Percentiles rank a stretch among this genome's conserved stretches.
phyloP scores from a whole-genome alignment of 1,284 basidiomycete species.

The Melampsora americana region DNA sequence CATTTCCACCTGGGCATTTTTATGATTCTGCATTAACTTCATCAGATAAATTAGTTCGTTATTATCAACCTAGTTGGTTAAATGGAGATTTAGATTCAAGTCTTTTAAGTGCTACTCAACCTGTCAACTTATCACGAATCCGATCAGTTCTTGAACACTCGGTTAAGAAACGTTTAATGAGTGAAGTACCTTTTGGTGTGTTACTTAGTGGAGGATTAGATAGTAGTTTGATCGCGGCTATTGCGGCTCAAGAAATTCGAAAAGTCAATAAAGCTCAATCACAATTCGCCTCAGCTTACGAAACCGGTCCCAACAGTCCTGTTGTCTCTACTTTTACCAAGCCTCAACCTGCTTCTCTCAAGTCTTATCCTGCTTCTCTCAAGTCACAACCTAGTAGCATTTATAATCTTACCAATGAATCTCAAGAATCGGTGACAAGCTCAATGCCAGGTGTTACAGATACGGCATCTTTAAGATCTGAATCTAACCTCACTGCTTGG shows the following conservation, averaged over 20 bases:
- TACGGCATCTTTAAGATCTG: constrained; percentile 47
- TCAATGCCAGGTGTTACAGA: constrained; percentile 55
- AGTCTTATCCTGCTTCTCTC: constrained; percentile 14
- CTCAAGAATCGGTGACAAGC: constrained; percentile 37
- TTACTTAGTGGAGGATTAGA: constrained; percentile 92
- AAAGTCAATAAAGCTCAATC: constrained; percentile 78
- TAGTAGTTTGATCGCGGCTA: constrained; percentile 90
- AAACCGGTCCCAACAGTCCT: constrained; percentile 24
- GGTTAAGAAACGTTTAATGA: constrained; percentile 94
- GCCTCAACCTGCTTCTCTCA: constrained; percentile 7
- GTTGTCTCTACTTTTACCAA: too few species aligned
- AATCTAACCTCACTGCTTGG: constrained; percentile 78
- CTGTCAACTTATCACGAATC: constrained; percentile 68
- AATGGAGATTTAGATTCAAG: constrained; percentile 65
- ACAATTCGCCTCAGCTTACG: constrained; percentile 28
- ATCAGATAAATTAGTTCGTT: constrained; percentile 67
- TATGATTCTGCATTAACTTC: constrained; percentile 71
- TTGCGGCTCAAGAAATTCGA: constrained; percentile 95
- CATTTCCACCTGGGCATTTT: constrained; percentile 96
- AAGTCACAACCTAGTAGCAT: constrained; percentile 50
- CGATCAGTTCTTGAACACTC: constrained; percentile 83
- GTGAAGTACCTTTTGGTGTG: constrained; percentile 97
- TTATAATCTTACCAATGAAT: constrained; percentile 24
- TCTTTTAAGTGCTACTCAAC: constrained; percentile 63
- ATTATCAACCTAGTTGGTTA: constrained; percentile 85